Base-by-base conservation (phyloP, 768 basidiomycete genomes). In the Coprinellus micaceus region DNA sequence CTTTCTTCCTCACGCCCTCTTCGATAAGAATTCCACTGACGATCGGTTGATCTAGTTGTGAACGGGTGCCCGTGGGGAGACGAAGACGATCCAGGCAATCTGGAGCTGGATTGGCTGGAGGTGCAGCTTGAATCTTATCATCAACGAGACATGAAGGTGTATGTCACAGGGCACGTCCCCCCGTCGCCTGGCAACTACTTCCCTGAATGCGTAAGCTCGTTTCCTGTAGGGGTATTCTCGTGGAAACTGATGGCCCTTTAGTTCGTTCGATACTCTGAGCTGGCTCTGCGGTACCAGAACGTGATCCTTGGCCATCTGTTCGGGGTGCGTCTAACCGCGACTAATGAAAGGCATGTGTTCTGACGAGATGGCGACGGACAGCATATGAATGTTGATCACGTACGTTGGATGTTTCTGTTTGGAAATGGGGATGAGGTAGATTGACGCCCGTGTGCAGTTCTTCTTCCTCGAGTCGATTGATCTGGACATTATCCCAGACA, bases 101-200 rank as follows among this genome's bases (percentile, higher is more conserved):
- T 92, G 24, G 78, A 97, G 66, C 78, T 95, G 61, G 89, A 92
- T 68, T 97, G 94, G 94, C 77, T 97, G 12, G 91, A 91, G 58
- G 90, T 90, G 2, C 92, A 94, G 69, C 74, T 97, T 19, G 72
- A 82, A 47, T 72, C 69, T 54, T 93, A 86, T 68, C 77, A 89
- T 57, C 69, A 79, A 3, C 74, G 88, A 54, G 82, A 82, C 33
- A 87, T 94, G 83, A 85, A 91, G 77, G 89, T 86, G 50, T 39
- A 30, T 73, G 39, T 54, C 68, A 50, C 43, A 81, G 94, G 94
- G 0, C 94, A 97, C 72, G 88, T 97, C 29, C 92, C 94, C 7
- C 91, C 94, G 3, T 85, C 88, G 10, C 75, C 81, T 51, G 82
- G 82, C 9, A 88, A 88, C 67, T 95, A 88, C 69, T 94, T 87